Evolutionary conservation across 306 rosid genomes (phyloP).

Genomic region (Clitoria ternatea): DNA sequence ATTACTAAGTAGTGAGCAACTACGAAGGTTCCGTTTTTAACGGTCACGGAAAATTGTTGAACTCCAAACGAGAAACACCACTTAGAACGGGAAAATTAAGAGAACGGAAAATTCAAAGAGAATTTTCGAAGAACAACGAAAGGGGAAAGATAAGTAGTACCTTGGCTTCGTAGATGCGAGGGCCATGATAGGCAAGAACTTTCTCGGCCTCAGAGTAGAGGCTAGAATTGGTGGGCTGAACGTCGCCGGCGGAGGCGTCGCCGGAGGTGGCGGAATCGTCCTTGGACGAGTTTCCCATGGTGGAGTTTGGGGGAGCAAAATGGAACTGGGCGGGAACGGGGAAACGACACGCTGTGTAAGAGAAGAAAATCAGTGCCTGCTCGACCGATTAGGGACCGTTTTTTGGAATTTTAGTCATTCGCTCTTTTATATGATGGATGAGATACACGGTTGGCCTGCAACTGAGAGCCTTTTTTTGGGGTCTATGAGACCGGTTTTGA

Average conservation of each 20-base stretch:
- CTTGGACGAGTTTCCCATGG: slow-evolving; percentile 76
- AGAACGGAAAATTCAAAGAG: background rate
- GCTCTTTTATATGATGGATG: no score
- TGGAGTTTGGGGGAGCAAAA: background rate
- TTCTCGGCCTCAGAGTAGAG: slow-evolving; percentile 71
- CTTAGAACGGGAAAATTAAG: background rate
- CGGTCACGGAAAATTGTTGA: background rate
- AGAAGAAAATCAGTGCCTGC: background rate
- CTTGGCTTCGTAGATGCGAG: slow-evolving; percentile 97
- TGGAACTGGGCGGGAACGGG: slow-evolving; percentile 30
- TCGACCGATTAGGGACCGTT: background rate
- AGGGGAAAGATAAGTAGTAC: slow-evolving; percentile 21
- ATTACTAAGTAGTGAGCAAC: slow-evolving; percentile 13
- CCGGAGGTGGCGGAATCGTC: slow-evolving; percentile 65
- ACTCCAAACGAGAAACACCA: background rate
- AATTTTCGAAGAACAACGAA: background rate
- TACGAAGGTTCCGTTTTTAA: background rate
- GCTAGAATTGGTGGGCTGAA: slow-evolving; percentile 47
- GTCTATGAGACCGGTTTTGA: no score
- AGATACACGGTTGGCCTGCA: no score
- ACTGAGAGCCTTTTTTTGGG: no score
- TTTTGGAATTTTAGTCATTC: background rate
- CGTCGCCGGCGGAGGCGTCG: slow-evolving; percentile 64
- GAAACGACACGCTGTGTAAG: slow-evolving; percentile 6
- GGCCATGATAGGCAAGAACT: slow-evolving; percentile 88